Evolutionary conservation across 2,329 filamentous ascomycete species (phyloP), one percentile per base, ranked within the genome.

Genomic region (Alternaria sp.): DNA sequence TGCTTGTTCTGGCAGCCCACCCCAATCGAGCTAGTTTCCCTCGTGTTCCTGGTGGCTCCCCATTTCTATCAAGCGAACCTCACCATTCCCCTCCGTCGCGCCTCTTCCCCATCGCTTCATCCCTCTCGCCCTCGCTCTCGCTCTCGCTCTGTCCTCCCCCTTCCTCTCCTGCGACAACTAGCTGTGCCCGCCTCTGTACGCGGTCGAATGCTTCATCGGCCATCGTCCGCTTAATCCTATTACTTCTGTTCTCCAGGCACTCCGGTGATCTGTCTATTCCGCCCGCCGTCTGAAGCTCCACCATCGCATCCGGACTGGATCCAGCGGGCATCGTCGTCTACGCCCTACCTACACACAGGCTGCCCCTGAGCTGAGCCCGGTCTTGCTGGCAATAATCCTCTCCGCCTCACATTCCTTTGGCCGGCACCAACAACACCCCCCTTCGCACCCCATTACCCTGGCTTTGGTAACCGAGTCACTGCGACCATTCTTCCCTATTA

Each of bases 391-490:
- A 72, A 70, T 67, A 65, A 61, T 71, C 60, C 51, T 52, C 68
- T 56, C 69, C 63, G 69, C 72, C 71, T 72, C 74, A 77, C 76
- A 70, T 72, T 77, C 77, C 69, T 77, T 78, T 77, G 77, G 76
- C 76, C 73, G 75, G 75, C 71, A 72, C 75, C 76, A 77, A 74
- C 2, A 17, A 17, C 17, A 1, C 65, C 63, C 60, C 62, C 64
- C 57, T 71, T 71, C 70, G 57, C 64, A 66, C n/a, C n/a, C 67
- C 69, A 62, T 73, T 72, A 71, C 71, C 73, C 75, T 76, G 72
- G 73, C 70, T 72, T 73, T 73, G 73, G 72, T 76, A 75, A 72
- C 71, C 69, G 72, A 72, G 71, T 73, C 69, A 44, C 63, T 58
- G 60, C 69, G 62, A 71, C 65, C 59, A 67, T 67, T 62, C 62